These are phyloP conservation scores for Onygenales sp. DNA, from an alignment of 2,329 filamentous ascomycete genomes.

Conservation along the genomic window DNA sequence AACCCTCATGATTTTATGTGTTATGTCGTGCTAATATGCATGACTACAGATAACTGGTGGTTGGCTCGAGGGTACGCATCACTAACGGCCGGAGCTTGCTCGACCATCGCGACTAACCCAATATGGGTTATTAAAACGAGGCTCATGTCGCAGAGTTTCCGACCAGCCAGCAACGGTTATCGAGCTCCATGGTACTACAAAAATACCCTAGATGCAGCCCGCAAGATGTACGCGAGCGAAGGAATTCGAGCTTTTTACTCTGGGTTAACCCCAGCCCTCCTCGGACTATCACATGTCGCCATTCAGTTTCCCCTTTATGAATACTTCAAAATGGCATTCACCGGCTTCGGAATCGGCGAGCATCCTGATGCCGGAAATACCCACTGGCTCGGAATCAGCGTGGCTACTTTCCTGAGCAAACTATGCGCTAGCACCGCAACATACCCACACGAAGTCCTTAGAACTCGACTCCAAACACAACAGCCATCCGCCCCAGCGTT, in stretches of 20 bases:
- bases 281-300: constrained; percentile 88
- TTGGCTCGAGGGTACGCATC: constrained; percentile 81
- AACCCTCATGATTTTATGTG: not conserved
- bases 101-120: constrained; percentile 88
- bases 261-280: constrained; percentile 79
- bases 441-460: constrained; percentile 93
- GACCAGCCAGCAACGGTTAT: constrained; percentile 33
- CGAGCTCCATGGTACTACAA: constrained; percentile 71
- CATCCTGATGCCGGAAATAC: constrained; percentile 51
- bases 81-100: constrained; percentile 81
- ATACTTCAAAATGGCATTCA: constrained; percentile 82
- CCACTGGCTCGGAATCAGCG: constrained; percentile 75
- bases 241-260: constrained; percentile 90
- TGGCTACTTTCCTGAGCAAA: constrained; percentile 88
- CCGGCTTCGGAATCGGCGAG: constrained; percentile 77
- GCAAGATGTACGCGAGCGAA: constrained; percentile 91
- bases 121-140: constrained; percentile 99
- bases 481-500: constrained; percentile 50
- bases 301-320: constrained; percentile 97
- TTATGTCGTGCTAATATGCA: constrained; percentile 13
- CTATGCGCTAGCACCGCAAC: constrained; percentile 88
- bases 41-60: constrained; percentile 57
- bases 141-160: constrained; percentile 78
- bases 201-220: constrained; percentile 80
- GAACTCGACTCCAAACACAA: constrained; percentile 89